Evolutionary conservation across 2,329 filamentous ascomycete genomes (phyloP), one percentile per base, ranked within the genome.

Genomic region (Elsinoe arachidis): DNA sequence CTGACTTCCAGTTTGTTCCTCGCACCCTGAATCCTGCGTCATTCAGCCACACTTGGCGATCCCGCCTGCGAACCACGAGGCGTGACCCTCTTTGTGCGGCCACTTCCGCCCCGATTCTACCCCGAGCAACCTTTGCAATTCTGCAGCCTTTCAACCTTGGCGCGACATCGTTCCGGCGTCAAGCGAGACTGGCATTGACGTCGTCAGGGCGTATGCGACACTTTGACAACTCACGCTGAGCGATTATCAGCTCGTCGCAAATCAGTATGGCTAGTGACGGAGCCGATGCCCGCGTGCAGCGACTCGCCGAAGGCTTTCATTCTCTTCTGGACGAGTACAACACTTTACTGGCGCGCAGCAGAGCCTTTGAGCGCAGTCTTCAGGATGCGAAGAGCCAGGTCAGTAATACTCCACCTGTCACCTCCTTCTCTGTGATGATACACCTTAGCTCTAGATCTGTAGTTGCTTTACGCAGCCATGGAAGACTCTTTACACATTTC

Each of bases 381-480:
- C 72, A 68, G 14, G 76, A 71, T 64, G 74, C 74, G 19, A 74
- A 76, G 65, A 71, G 77, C 61, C 76, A 78, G 73, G 76, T 78
- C 69, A 62, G 73, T 61, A 30, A 59, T 33, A 56, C n/a, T 54
- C 19, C 12, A 19, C 43, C 26, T 53, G 23, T 44, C 17, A 46
- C 39, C 21, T 54, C 38, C 41, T 56, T 53, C 39, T 60, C 61
- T 55, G 70, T 75, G 74, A 76, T 74, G 73, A 75, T 67, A 63
- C 64, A 67, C 58, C 65, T 76, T 76, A 77, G 75, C 74, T 77
- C 74, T 78, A 76, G 74, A 77, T 71, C 75, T 77, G 72, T 69
- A 78, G 74, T 69, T 71, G 70, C 67, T 63, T 63, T 46, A 56
- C 46, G 70, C 71, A 67, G 70, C 72, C 61, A 63, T 76, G 75